Evolutionary conservation across 345 rosid genomes (phyloP).

Genomic region (Lumnitzera littorea): DNA sequence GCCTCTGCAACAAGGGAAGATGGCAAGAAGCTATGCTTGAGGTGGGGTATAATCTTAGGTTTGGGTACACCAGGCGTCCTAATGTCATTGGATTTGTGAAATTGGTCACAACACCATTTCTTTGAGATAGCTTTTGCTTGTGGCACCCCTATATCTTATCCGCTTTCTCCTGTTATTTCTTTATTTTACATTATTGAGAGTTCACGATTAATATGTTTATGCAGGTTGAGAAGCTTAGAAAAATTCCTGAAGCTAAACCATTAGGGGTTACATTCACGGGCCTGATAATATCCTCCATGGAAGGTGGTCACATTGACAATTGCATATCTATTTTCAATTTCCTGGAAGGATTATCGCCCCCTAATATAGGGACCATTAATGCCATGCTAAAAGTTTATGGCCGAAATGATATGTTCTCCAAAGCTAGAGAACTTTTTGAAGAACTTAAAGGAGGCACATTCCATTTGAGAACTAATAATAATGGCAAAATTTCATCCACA

Average conservation of each 20-base stretch:
- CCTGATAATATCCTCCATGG: slow-evolving; percentile 60
- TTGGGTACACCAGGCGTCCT: too few species aligned
- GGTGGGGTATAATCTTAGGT: slow-evolving; percentile 28
- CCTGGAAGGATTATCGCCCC: slow-evolving; percentile 62
- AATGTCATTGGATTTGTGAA: too few species aligned
- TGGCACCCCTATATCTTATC: too few species aligned
- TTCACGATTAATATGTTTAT: background rate
- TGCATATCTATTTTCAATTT: slow-evolving; percentile 59
- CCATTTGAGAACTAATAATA: background rate
- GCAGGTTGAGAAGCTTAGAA: slow-evolving; percentile 69
- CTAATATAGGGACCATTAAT: slow-evolving; percentile 85
- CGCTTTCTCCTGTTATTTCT: too few species aligned
- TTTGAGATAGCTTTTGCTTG: too few species aligned
- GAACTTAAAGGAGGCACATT: slow-evolving; percentile 29
- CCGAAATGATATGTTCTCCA: slow-evolving; percentile 69
- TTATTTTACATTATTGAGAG: too few species aligned
- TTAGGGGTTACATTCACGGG: slow-evolving; percentile 81
- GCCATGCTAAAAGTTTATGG: slow-evolving; percentile 76
- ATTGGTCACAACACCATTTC: too few species aligned
- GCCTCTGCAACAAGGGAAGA: slow-evolving; percentile 74
- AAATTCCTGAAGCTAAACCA: slow-evolving; percentile 52
- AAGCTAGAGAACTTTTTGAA: slow-evolving; percentile 78
- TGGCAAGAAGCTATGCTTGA: slow-evolving; percentile 77
- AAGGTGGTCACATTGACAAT: slow-evolving; percentile 68
- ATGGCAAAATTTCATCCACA: slow-evolving; percentile 5